A percentile compares a stretch with the other conserved stretches of the same genome.
These are phyloP conservation scores for Teratosphaeria epicoccoides DNA, from an alignment of 2,329 filamentous ascomycete species.

Conservation along the genomic window DNA sequence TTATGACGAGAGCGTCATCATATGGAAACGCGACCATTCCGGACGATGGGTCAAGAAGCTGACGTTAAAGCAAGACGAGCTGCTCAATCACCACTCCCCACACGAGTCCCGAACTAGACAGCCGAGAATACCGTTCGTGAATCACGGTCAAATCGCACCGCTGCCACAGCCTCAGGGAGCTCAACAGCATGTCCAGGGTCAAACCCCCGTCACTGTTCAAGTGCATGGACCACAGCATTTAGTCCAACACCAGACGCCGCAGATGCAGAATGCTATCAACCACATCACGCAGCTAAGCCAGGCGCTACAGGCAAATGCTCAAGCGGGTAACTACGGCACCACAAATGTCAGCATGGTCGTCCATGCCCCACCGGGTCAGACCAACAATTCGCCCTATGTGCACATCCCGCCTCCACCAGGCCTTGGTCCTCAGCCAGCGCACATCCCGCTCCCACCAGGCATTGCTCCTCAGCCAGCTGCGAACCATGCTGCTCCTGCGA, in stretches of 20 bases:
- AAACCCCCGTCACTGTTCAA: not conserved
- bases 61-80: slow-evolving; percentile 31
- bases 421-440: not conserved
- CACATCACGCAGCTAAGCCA: not conserved
- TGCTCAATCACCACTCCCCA: slow-evolving; percentile 2
- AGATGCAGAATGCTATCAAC: not conserved
- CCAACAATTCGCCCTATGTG: not conserved
- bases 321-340: not conserved
- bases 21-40: slow-evolving; percentile 68
- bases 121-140: not conserved
- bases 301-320: not conserved
- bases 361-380: not conserved
- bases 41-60: slow-evolving; percentile 76
- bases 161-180: not conserved
- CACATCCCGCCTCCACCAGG: not conserved
- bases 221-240: not conserved
- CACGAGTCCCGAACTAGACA: slow-evolving; percentile 1
- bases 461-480: not conserved
- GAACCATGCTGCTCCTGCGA: not conserved
- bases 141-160: not conserved
- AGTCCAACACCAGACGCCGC: not conserved
- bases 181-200: not conserved
- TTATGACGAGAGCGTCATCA: slow-evolving; percentile 90
- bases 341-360: not conserved
- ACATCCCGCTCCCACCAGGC: not conserved